Base-by-base conservation (phyloP, 1,139 yeast species). In the Taphrina wiesneri region DNA sequence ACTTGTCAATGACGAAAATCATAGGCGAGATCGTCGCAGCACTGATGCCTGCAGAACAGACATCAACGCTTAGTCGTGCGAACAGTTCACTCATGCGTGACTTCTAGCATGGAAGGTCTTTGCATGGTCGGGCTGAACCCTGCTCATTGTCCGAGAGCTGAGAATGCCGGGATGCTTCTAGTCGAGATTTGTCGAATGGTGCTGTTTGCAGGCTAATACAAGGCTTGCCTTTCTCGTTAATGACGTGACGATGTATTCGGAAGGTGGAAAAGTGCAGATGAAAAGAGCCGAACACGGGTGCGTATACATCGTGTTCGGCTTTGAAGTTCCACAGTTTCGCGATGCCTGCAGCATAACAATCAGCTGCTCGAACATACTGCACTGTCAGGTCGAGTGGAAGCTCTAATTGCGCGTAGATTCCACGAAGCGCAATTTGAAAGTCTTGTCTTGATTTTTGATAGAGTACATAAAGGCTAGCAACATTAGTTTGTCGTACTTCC, bases 11-110 rank as follows among this genome's bases (percentile, higher is more conserved):
- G 47, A 63, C 54, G 51, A 46, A 52, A 11, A 65, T 65, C 26
- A 56, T 49, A 6, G 67, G 67, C 23, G 67, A 47, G 7, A 65
- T 46, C 39, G 59, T 19, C 39, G 66, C 66, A 11, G 66, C 59
- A 32, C 63, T 60, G n/a, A 64, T 32, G 17, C 62, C 65, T 9
- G 67, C 67, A 13, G 66, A 41, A 17, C 56, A 23, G 15, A 56
- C 25, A 56, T 65, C 67, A n/a, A 65, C 46, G 30, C 54, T 49
- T 13, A 65, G 17, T 15, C 67, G 59, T 13, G 46, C 32, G 39
- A 59, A 26, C 2, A 47, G 28, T 17, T 54, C 60, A 25, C 34
- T 43, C 56, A 43, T 39, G 32, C 43, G 34, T 26, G 17, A n/a
- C 30, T 13, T 51, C 15, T n/a, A 7, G 6, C 21, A 15, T n/a